phyloP scores from a whole-genome alignment of 495 filamentous ascomycete species.

The Daldinia concentrica region DNA sequence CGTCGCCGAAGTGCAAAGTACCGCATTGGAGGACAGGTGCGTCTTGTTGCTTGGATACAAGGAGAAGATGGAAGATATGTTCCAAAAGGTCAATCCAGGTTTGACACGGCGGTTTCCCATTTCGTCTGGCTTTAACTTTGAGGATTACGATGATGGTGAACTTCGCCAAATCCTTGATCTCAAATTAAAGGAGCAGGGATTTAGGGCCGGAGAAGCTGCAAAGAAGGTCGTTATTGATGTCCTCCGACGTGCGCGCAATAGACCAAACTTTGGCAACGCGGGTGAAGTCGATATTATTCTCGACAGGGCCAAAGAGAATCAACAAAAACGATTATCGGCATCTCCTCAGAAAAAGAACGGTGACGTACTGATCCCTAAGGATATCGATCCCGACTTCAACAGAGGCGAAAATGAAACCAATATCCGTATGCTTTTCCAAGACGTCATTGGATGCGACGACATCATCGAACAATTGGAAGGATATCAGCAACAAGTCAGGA shows the following conservation, averaged over 20 bases:
- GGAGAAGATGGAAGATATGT: slow-evolving; percentile 80
- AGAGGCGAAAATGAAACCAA: slow-evolving; percentile 63
- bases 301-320: slow-evolving; percentile 64
- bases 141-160: slow-evolving; percentile 71
- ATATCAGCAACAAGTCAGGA: slow-evolving; percentile 65
- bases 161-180: slow-evolving; percentile 66
- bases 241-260: slow-evolving; percentile 61
- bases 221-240: slow-evolving; percentile 59
- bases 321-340: slow-evolving; percentile 61
- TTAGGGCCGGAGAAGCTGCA: slow-evolving; percentile 54
- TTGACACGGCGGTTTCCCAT: slow-evolving; percentile 74
- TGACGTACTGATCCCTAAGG: slow-evolving; percentile 63
- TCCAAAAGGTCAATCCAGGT: slow-evolving; percentile 82
- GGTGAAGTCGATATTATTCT: slow-evolving; percentile 74
- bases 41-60: slow-evolving; percentile 81
- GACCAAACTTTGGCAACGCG: slow-evolving; percentile 69
- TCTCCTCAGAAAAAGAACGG: slow-evolving; percentile 19
- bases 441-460: slow-evolving; percentile 71
- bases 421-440: slow-evolving; percentile 67
- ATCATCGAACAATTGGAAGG: slow-evolving; percentile 66
- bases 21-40: slow-evolving; percentile 79
- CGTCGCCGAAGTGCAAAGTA: slow-evolving; percentile 83
- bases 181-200: slow-evolving; percentile 61
- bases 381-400: slow-evolving; percentile 76
- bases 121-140: slow-evolving; percentile 70